Evolutionary conservation across 495 filamentous ascomycete genomes (phyloP).

Genomic region (Penicillium antarcticum): DNA sequence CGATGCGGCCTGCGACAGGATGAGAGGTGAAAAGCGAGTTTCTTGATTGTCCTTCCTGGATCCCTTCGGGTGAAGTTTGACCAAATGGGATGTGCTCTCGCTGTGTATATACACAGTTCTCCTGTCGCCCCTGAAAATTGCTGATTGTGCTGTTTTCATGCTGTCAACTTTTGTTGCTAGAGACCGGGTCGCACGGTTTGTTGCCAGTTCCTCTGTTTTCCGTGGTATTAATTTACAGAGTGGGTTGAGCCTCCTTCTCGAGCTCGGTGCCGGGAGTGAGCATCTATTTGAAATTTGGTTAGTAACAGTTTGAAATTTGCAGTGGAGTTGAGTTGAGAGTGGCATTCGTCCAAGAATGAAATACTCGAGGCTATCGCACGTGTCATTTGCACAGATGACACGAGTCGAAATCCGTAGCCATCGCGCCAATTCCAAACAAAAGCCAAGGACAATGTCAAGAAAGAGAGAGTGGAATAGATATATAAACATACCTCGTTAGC

Average conservation of each 20-base stretch:
- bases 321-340: not conserved
- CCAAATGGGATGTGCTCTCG: not conserved
- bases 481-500: conserved; percentile 59
- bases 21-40: not conserved
- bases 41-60: not conserved
- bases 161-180: not conserved
- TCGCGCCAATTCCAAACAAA: not conserved
- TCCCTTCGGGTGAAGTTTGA: not conserved
- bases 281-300: conserved; percentile 31
- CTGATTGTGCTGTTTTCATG: not conserved
- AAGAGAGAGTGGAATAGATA: not conserved
- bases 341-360: not conserved
- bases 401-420: not conserved
- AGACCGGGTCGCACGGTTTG: conserved; percentile 4
- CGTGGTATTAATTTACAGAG: conserved; percentile 37
- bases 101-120: too few species aligned
- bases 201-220: conserved; percentile 16
- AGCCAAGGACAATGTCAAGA: not conserved
- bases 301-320: conserved; percentile 1
- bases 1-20: not conserved
- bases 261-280: conserved; percentile 40
- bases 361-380: conserved; percentile 5
- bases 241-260: conserved; percentile 36
- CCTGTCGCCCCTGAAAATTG: not conserved
- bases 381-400: not conserved